Base-by-base conservation (phyloP, 306 rosid genomes). In the Ormosia semicastrata region DNA sequence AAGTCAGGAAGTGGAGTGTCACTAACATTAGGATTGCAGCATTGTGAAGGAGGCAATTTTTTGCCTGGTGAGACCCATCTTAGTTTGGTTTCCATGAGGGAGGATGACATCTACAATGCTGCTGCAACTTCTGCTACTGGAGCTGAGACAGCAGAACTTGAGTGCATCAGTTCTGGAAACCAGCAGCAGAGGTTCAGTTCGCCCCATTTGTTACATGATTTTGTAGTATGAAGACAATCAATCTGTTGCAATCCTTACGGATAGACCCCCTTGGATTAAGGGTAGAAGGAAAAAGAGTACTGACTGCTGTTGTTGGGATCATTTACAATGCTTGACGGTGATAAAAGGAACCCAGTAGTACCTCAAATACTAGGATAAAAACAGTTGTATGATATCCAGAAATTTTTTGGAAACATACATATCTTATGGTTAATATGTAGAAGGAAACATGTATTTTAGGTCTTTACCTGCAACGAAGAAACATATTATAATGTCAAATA, bases 21-120 rank as follows among this genome's bases (percentile, higher is more conserved):
- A 12, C 94, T 93, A 32, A 93, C 97, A 6, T 73, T 91, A 76
- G 95, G 97, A 5, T 84, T 93, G 83, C 97, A 91, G 81, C 97
- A 93, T 82, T 85, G 94, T 77, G 97, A 93, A 63, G 90, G 83
- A 29, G 87, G 89, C 66, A 81, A 85, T 68, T 64, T 85, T 56
- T 87, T 92, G 81, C 72, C 89, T 13, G 66, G 79, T 32, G 89
- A 83, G 53, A 59, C 71, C 7, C 92, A 85, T 39, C 92, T 82
- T 52, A 67, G 85, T 62, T 87, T 91, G 75, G 87, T 87, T 64
- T 59, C 89, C 56, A 81, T 89, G 93, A 84, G 92, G 83, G 95
- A 82, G 59, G 89, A 87, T 32, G 85, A 75, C 30, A 84, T 91
- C 39, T 89, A 88, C 89, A 78, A 77, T 64, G 84, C 88, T 2